Evolutionary conservation across 192 early-diverging fungal species (phyloP), one percentile per base, ranked within the genome.

Genomic region (Rhizophagus clarus): DNA sequence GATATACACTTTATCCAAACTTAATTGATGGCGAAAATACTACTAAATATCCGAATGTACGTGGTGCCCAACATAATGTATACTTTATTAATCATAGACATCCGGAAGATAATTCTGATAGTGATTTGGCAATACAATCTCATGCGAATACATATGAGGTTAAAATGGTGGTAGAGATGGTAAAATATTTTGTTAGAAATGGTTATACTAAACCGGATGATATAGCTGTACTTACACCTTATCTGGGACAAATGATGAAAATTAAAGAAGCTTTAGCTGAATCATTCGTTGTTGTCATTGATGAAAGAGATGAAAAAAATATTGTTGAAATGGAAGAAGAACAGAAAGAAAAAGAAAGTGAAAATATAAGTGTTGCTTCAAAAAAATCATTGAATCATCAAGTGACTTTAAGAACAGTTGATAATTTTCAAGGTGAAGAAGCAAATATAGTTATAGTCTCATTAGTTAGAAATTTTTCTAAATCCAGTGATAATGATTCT

Each of bases 181-280:
- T 86, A 0, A 79, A 81, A 0, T 88, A 90, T 47, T 77, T 90
- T 9, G 82, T 90, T 56, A 79, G 84, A 28, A 87, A 89, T 75
- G 89, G 89, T n/a, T 87, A 89, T 61, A 80, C 82, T 32, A 63
- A 83, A n/a, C 81, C 81, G 0, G 83, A 80, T 0, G 86, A 88
- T 28, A 90, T 90, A 68, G 82, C 89, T 0, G 84, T 90, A 26
- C 79, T 90, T n/a, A 90, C 89, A 4, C 87, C 87, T 28, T 90
- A 90, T 37, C 76, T 87, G 0, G 89, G 87, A 9, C 89, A 90
- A n/a, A 83, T 84, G 11, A 80, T 85, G 1, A 85, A 85, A 45
- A 81, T 90, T 15, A 74, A 81, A 26, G 84, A 86, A 4, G 74
- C 71, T 22, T 56, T 86, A 28, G 69, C 71, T 6, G 74, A 68